phyloP scores from a whole-genome alignment of 1,139 yeast species.

The Kluyveromyces marxianus region DNA sequence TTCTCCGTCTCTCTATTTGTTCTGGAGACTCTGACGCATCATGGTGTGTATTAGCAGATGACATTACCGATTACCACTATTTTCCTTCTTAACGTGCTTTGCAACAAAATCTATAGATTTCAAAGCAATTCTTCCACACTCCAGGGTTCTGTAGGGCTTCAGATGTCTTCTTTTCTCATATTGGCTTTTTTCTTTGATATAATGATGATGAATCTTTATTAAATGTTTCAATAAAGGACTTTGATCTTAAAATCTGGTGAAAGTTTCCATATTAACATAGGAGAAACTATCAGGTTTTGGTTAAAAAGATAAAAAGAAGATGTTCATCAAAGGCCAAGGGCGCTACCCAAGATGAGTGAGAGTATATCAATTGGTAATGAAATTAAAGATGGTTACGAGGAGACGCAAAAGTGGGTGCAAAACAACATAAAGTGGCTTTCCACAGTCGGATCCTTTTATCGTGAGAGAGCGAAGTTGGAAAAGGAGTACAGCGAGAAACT shows the following conservation, averaged over 20 bases:
- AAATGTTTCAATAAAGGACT: too few species aligned
- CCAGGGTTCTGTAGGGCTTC: too few species aligned
- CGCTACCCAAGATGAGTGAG: constrained; percentile 10
- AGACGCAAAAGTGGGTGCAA: constrained; percentile 69
- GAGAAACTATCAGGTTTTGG: too few species aligned
- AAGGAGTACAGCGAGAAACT: constrained; percentile 72
- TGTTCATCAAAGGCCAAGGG: not conserved
- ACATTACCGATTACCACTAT: not conserved
- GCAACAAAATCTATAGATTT: not conserved
- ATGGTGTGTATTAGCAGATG: not conserved
- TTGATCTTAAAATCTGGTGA: too few species aligned
- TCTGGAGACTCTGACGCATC: constrained; percentile 4
- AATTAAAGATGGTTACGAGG: constrained; percentile 69
- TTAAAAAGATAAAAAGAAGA: not conserved
- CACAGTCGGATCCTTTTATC: constrained; percentile 77
- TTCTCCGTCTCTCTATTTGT: constrained; percentile 18
- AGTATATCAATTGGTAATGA: constrained; percentile 52
- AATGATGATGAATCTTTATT: too few species aligned
- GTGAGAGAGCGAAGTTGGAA: constrained; percentile 75
- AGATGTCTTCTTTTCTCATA: not conserved
- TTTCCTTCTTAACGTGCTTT: not conserved
- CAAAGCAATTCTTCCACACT: not conserved
- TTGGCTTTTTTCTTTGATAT: too few species aligned
- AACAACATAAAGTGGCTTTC: constrained; percentile 68
- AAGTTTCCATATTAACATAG: too few species aligned